Evolutionary conservation across 2,329 filamentous ascomycete species (phyloP).

Genomic region (Colletotrichum australisinense): DNA sequence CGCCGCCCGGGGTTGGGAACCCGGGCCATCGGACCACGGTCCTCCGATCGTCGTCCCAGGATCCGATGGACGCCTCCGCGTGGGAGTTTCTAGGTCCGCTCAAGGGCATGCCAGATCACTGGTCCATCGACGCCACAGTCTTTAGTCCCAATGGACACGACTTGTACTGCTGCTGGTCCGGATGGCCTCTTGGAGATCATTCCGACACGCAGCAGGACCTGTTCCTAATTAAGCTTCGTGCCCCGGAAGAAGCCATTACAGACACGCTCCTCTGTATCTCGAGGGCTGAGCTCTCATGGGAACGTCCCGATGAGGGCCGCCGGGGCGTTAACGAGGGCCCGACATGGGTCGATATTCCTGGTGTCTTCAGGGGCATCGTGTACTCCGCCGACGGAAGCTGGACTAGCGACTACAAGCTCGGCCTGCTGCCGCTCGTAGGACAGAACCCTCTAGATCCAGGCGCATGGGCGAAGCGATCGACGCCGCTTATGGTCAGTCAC

Average conservation of each 20-base stretch:
- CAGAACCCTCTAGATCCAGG: constrained; percentile 55
- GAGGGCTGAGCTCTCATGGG: constrained; percentile 62
- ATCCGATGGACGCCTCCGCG: constrained; percentile 53
- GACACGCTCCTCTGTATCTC: constrained; percentile 61
- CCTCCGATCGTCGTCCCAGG: constrained; percentile 54
- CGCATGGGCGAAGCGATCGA: constrained; percentile 63
- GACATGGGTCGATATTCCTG: constrained; percentile 60
- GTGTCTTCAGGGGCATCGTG: constrained; percentile 62
- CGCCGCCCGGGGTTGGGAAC: constrained; percentile 57
- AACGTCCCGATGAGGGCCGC: constrained; percentile 50
- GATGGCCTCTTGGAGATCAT: constrained; percentile 50
- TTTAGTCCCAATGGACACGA: constrained; percentile 57
- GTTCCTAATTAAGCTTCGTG: constrained; percentile 47
- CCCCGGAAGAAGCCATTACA: constrained; percentile 52
- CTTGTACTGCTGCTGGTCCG: constrained; percentile 65
- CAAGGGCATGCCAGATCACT: constrained; percentile 58
- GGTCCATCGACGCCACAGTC: constrained; percentile 67
- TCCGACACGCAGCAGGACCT: constrained; percentile 37
- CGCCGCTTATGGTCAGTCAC: constrained; percentile 61
- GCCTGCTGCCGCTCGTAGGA: constrained; percentile 64
- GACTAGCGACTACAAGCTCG: constrained; percentile 65
- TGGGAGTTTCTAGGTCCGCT: constrained; percentile 63
- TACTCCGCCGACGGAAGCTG: constrained; percentile 69
- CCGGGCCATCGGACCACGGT: constrained; percentile 55
- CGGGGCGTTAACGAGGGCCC: constrained; percentile 67